Conservation (phyloP, 2,329 filamentous ascomycete species). For the Blastomyces percursus region DNA sequence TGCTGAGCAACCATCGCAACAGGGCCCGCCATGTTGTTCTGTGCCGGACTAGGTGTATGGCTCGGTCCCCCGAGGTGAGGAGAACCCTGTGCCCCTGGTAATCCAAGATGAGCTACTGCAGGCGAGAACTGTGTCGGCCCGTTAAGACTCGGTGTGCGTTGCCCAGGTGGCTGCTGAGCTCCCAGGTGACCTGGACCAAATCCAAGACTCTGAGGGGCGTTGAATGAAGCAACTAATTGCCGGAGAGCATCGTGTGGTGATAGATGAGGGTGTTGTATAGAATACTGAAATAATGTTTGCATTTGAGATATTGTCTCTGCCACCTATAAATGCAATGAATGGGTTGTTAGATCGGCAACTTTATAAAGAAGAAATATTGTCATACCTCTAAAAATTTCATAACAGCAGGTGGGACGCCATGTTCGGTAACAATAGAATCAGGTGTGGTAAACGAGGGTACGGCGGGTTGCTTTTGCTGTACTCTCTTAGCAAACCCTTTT, state of each 20-base stretch:
- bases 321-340: constrained; percentile 35
- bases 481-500: constrained; percentile 43
- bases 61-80: constrained; percentile 43
- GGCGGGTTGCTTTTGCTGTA: constrained; percentile 35
- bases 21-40: constrained; percentile 36
- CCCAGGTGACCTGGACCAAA: not conserved
- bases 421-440: constrained; percentile 36
- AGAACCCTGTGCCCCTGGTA: constrained; percentile 39
- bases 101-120: constrained; percentile 43
- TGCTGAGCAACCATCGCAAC: constrained; percentile 47
- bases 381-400: constrained; percentile 53
- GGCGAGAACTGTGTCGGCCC: constrained; percentile 47
- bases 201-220: constrained; percentile 22
- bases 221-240: constrained; percentile 39
- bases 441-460: constrained; percentile 36
- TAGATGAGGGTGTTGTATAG: constrained; percentile 42
- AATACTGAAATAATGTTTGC: constrained; percentile 49
- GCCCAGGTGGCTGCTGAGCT: constrained; percentile 26
- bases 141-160: constrained; percentile 36
- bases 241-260: constrained; percentile 46
- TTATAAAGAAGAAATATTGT: constrained; percentile 9
- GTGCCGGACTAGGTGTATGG: constrained; percentile 36
- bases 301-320: constrained; percentile 56
- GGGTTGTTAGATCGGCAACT: not conserved
- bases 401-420: constrained; percentile 46